phyloP scores from a whole-genome alignment of 331 rosid species.

The Telfairia occidentalis region DNA sequence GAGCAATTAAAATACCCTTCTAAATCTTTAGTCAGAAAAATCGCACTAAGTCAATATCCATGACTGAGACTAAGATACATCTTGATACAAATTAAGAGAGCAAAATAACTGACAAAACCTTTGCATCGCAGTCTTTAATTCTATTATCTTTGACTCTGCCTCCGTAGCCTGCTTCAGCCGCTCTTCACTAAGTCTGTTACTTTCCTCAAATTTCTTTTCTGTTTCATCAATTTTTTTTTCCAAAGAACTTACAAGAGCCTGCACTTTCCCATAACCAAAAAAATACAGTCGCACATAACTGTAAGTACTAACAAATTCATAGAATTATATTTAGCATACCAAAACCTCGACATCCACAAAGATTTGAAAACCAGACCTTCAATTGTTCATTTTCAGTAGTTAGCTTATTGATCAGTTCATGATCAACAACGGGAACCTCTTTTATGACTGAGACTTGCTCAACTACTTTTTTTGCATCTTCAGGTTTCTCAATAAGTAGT shows the following conservation, averaged over 20 bases:
- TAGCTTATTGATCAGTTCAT: conserved; percentile 34
- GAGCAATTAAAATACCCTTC: conserved; percentile 11
- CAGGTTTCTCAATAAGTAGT: conserved; percentile 25
- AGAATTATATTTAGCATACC: not conserved
- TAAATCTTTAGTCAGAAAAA: not conserved
- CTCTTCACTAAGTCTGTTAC: conserved; percentile 56
- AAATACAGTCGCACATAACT: conserved; percentile 14
- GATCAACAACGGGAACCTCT: conserved; percentile 37
- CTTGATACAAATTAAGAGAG: conserved; percentile 13
- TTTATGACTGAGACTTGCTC: conserved; percentile 25
- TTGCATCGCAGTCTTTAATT: conserved; percentile 69
- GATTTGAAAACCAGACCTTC: conserved; percentile 37
- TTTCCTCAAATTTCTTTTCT: conserved; percentile 58
- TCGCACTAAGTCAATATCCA: not conserved
- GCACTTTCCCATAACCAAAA: conserved; percentile 16
- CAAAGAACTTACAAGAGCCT: conserved; percentile 61
- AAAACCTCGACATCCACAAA: not conserved
- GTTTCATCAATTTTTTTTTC: conserved; percentile 68
- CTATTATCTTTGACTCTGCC: conserved; percentile 74
- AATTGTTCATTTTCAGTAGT: conserved; percentile 53
- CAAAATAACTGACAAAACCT: conserved; percentile 35
- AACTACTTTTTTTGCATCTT: conserved; percentile 25
- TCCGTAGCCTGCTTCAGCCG: conserved; percentile 63
- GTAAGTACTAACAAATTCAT: conserved; percentile 10
- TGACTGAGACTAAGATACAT: not conserved